Conservation (phyloP, 805 yeast species). For the Yamadazyma nakazawae region DNA sequence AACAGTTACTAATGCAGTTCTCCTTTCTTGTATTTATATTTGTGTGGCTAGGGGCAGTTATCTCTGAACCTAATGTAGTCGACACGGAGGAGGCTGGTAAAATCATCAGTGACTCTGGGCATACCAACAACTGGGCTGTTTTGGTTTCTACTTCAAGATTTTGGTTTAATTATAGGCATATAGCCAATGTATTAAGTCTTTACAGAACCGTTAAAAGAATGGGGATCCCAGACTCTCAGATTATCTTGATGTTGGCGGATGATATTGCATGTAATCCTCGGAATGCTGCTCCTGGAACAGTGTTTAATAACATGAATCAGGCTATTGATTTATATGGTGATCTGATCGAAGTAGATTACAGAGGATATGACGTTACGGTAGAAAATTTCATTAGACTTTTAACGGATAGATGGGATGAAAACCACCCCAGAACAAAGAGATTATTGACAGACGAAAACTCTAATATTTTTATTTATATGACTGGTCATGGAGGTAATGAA, state of each 20-base stretch:
- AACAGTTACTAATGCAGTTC: neutral
- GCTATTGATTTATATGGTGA: conserved; percentile 92
- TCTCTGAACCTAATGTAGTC: conserved; percentile 2
- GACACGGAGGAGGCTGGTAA: conserved; percentile 21
- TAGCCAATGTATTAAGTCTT: conserved; percentile 93
- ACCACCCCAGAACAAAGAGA: conserved; percentile 90
- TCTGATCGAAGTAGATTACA: conserved; percentile 89
- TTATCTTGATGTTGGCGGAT: conserved; percentile 92
- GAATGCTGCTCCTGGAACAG: conserved; percentile 93
- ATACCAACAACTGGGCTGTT: conserved; percentile 79
- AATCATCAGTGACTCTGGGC: conserved; percentile 37
- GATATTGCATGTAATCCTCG: conserved; percentile 97
- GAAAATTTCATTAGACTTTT: conserved; percentile 90
- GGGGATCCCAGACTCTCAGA: conserved; percentile 97
- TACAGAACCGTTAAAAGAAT: conserved; percentile 93
- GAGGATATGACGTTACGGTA: conserved; percentile 98
- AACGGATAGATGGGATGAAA: conserved; percentile 94
- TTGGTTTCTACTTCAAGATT: conserved; percentile 92
- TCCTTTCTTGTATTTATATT: neutral
- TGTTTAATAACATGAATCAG: conserved; percentile 89
- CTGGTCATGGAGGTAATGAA: conserved; percentile 99
- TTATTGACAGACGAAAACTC: conserved; percentile 90
- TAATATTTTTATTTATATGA: conserved; percentile 89
- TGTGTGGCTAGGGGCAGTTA: neutral
- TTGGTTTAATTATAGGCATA: conserved; percentile 98